Evolutionary conservation across 2,329 filamentous ascomycete genomes (phyloP), one percentile per base, ranked within the genome.

Genomic region (Epichloe glyceriae): DNA sequence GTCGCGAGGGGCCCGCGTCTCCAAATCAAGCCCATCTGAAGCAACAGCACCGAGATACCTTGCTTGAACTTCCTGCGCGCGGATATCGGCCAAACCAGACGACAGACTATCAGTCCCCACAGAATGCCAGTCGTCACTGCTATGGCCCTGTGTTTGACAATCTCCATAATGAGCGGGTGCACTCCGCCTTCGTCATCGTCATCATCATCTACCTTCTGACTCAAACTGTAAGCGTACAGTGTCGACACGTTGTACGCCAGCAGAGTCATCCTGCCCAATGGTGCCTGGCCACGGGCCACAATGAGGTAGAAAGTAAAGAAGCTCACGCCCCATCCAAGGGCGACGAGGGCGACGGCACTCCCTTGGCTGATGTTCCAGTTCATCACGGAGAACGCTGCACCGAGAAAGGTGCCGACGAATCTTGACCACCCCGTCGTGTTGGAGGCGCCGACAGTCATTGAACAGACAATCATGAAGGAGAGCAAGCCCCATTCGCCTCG

Each of bases 381-480:
- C 26, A 83, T 56, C 17, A 89, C 74, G 0, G 88, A 86, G 54
- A 83, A 82, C 3, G 76, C 62, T 14, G 88, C 88, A 22, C 90
- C 90, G 38, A 91, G 72, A 49, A 86, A 75, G 1, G 89, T 95
- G 53, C 89, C 89, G 7, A 86, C 71, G 61, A 95, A 90, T 57
- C 90, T 82, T 48, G 88, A 81, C 65, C 82, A 80, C 2, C 87
- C 88, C 0, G 89, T 95, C 1, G 89, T 94, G 64, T 95, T 96
- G 33, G 88, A 87, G 7, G 89, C 87, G 19, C 90, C 90, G 30
- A 95, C 88, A 0, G 89, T 95, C 88, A 95, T 95, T 30, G 86
- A 88, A 64, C 88, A 95, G 20, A 96, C 90, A 62, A 95, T 80
- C 89, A 95, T 95, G 70, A 94, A 95, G 0, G 88, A 93, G 46